These are phyloP conservation scores for Penstemon davidsonii DNA, from an alignment of 257 asterid species.

Conservation along the genomic window DNA sequence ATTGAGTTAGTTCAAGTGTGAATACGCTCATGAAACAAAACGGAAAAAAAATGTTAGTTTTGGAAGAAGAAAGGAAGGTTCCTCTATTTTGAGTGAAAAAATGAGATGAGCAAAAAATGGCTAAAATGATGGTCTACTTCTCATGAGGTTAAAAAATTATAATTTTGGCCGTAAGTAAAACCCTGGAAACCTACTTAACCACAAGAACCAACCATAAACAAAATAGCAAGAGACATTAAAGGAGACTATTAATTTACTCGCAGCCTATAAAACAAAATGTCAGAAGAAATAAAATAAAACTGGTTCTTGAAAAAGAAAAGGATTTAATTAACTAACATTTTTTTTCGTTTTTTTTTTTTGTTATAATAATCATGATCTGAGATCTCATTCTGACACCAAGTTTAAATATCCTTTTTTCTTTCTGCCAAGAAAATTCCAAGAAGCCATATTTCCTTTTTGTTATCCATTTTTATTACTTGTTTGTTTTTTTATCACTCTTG, in stretches of 20 bases:
- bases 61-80: neutral
- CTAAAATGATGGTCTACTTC: conserved; percentile 52
- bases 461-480: conserved; percentile 44
- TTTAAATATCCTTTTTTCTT: conserved; percentile 34
- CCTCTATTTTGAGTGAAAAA: conserved; percentile 7
- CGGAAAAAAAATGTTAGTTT: neutral
- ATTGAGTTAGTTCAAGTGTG: no score
- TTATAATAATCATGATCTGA: conserved; percentile 49
- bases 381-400: conserved; percentile 84
- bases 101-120: conserved; percentile 44
- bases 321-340: neutral
- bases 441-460: conserved; percentile 43
- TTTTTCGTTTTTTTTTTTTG: conserved; percentile 25
- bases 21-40: no score
- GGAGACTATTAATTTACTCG: conserved; percentile 1
- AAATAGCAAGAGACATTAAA: conserved; percentile 18
- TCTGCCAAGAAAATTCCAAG: conserved; percentile 47
- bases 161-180: conserved; percentile 46
- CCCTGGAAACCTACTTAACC: conserved; percentile 32
- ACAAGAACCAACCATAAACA: conserved; percentile 35
- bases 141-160: conserved; percentile 28
- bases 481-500: conserved; percentile 45
- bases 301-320: conserved; percentile 38
- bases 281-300: conserved; percentile 29
- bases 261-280: conserved; percentile 33